Conservation (phyloP, 352 stramenopile species). For the Peronospora farinosa region DNA sequence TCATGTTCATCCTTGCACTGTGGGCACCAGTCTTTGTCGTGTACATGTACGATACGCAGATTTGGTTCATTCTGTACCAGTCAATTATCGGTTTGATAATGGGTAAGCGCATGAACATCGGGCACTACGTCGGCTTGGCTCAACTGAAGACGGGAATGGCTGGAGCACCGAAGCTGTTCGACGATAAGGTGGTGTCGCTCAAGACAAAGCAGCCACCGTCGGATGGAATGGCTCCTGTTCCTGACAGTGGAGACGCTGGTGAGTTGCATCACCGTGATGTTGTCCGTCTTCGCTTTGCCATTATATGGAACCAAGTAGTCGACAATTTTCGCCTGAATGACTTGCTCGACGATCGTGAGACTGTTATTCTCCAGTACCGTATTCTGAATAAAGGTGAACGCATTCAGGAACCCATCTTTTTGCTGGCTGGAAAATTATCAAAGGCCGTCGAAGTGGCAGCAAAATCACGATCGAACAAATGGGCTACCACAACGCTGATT, state of each 20-base stretch:
- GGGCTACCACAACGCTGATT: slow-evolving; percentile 40
- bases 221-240: slow-evolving; percentile 9
- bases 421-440: slow-evolving; percentile 63
- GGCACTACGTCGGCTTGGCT: slow-evolving; percentile 57
- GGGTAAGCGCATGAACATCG: slow-evolving; percentile 69
- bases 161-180: slow-evolving; percentile 55
- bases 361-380: slow-evolving; percentile 78
- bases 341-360: slow-evolving; percentile 77
- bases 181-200: slow-evolving; percentile 56
- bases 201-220: slow-evolving; percentile 31
- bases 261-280: slow-evolving; percentile 41
- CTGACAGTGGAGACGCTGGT: slow-evolving; percentile 6
- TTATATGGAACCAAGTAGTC: slow-evolving; percentile 86
- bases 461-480: slow-evolving; percentile 44
- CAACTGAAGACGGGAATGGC: slow-evolving; percentile 66
- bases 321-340: slow-evolving; percentile 83
- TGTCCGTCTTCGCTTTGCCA: slow-evolving; percentile 67
- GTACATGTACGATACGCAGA: slow-evolving; percentile 85
- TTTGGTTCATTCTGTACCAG: slow-evolving; percentile 83
- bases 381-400: slow-evolving; percentile 62
- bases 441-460: slow-evolving; percentile 58
- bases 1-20: slow-evolving; percentile 69
- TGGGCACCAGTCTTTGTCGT: slow-evolving; percentile 77
- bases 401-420: slow-evolving; percentile 76
- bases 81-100: slow-evolving; percentile 69